phyloP scores from a whole-genome alignment of 805 yeast species.

The Teunomyces panamensis region DNA sequence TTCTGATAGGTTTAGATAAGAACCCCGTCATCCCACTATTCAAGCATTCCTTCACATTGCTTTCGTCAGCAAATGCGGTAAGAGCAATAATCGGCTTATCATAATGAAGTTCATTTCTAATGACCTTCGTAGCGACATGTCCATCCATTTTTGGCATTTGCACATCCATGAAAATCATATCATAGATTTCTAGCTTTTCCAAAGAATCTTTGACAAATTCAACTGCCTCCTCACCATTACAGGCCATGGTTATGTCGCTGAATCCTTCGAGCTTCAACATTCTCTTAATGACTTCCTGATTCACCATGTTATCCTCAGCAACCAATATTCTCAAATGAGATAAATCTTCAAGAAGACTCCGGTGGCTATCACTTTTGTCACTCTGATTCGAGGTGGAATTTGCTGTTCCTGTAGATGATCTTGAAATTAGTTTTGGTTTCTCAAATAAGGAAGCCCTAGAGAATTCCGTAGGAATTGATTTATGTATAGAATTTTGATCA shows the following conservation, averaged over 20 bases:
- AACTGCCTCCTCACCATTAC: slow-evolving; percentile 90
- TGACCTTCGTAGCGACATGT: slow-evolving; percentile 70
- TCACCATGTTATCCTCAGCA: slow-evolving; percentile 92
- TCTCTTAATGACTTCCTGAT: slow-evolving; percentile 88
- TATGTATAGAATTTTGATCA: slow-evolving; percentile 1
- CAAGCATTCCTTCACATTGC: slow-evolving; percentile 80
- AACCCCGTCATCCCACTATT: slow-evolving; percentile 93
- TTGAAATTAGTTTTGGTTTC: slow-evolving; percentile 44
- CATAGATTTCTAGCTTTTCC: slow-evolving; percentile 45
- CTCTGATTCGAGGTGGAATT: slow-evolving; percentile 24
- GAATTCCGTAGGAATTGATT: background rate
- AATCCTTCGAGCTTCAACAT: slow-evolving; percentile 87
- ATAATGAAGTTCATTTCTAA: slow-evolving; percentile 61
- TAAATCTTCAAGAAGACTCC: slow-evolving; percentile 23
- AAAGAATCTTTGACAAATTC: slow-evolving; percentile 54
- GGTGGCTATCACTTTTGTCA: slow-evolving; percentile 12
- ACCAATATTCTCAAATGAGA: slow-evolving; percentile 58
- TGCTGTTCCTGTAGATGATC: slow-evolving; percentile 54
- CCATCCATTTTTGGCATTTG: slow-evolving; percentile 97
- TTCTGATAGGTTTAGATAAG: slow-evolving; percentile 80
- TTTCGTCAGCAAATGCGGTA: slow-evolving; percentile 93
- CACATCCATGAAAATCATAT: slow-evolving; percentile 91
- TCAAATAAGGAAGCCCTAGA: slow-evolving; percentile 24
- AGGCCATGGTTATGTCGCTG: slow-evolving; percentile 67
- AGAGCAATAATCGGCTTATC: slow-evolving; percentile 83